These are phyloP conservation scores for Linnemannia zychae DNA, from an alignment of 192 early-diverging fungal species.

Conservation along the genomic window DNA sequence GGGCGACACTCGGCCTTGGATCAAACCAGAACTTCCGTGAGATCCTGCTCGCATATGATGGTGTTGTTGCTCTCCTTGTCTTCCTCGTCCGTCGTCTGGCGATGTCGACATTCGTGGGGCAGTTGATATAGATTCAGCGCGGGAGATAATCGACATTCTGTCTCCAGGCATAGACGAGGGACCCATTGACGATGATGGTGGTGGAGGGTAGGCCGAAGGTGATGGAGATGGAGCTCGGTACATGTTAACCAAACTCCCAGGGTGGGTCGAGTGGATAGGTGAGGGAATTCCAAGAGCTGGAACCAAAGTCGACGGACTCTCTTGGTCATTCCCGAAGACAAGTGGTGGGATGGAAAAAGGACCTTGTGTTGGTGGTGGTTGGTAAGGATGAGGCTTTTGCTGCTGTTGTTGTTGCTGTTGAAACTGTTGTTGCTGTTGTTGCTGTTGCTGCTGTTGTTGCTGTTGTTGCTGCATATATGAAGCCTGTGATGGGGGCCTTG, in stretches of 20 bases:
- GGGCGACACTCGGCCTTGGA: neutral
- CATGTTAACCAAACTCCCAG: neutral
- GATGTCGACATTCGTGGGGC: slow-evolving; percentile 9
- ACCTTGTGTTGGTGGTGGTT: neutral
- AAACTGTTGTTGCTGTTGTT: slow-evolving; percentile 6
- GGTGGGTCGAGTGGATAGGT: neutral
- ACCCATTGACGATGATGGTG: neutral
- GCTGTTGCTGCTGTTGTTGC: slow-evolving; percentile 9
- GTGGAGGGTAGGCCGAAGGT: neutral
- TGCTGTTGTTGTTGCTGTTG: neutral
- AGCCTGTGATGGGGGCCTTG: neutral
- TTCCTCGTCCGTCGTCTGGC: slow-evolving; percentile 16
- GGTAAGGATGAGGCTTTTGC: neutral
- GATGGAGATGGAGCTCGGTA: slow-evolving; percentile 4
- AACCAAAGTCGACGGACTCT: slow-evolving; percentile 27
- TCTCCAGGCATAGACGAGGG: neutral
- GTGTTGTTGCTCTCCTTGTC: neutral
- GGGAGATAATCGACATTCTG: neutral
- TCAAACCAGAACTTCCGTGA: neutral
- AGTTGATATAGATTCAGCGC: neutral
- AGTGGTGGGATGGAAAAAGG: neutral
- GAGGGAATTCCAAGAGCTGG: slow-evolving; percentile 27
- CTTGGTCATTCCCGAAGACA: neutral
- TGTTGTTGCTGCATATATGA: neutral
- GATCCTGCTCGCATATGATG: slow-evolving; percentile 25